Base-by-base conservation (phyloP, 371 early-diverging fungal species). In the Lichtheimia ramosa region DNA sequence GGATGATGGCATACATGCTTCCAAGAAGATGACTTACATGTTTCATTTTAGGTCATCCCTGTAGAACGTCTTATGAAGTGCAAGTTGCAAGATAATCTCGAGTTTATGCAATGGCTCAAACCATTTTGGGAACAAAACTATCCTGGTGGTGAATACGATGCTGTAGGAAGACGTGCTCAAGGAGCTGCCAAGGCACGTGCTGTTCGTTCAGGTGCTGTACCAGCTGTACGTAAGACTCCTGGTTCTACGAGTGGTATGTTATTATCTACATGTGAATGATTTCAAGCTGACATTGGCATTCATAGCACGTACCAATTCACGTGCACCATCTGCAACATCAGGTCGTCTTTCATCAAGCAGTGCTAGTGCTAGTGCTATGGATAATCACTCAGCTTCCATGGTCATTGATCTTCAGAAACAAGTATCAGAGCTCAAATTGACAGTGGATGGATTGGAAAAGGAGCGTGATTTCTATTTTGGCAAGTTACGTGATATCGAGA, bases 381-480 rank as follows among this genome's bases (percentile, higher is more conserved):
- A 79, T 51, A 68, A 68, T 28, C 72, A 70, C 15, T 73, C 73
- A 5, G 72, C 83, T 23, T 69, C 84, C 43, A 79, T 83, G 65
- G 72, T 91, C 15, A 78, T 84, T 24, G 91, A 91, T 15, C 68
- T 90, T 46, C 84, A 74, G 56, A 82, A 85, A 66, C 92, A 96
- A 66, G 69, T 91, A 15, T 74, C 83, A 8, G 92, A 94, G 63
- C 75, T 92, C 53, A 91, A 92, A 69, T 71, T 85, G 27, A 83
- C 89, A n/a, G 86, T 96, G 28, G 92, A 92, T 56, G 94, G 92
- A 48, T 83, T 94, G 46, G 96, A 96, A 73, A 93, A 92, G 79
- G 96, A 97, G 73, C 86, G 98, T 34, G 96, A 97, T 64, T 97
- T 96, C 67, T 97, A 97, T 70, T 97, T 94, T 66, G 72, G 81